Percentiles rank a stretch among this genome's conserved stretches.
Evolutionary conservation across 108 stramenopile genomes (phyloP).

Genomic region (Skeletonema marinoi): DNA sequence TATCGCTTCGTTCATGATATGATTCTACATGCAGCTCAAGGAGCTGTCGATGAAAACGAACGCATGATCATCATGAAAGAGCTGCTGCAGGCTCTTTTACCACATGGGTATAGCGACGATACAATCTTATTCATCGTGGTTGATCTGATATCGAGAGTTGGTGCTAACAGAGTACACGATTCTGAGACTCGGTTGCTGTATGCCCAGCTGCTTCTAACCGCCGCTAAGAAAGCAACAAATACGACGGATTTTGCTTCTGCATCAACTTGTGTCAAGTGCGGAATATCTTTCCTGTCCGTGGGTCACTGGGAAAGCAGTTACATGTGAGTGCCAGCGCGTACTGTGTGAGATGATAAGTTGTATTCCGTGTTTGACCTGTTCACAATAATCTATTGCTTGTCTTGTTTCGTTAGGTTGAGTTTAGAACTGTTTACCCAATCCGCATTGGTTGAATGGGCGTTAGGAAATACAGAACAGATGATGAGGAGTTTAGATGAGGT

Average conservation of each 20-base stretch:
- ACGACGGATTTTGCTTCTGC: slow-evolving; percentile 12
- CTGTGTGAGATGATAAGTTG: too few relatives aligned
- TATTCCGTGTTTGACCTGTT: too few relatives aligned
- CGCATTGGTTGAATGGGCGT: slow-evolving; percentile 4
- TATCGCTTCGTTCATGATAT: slow-evolving; percentile 36
- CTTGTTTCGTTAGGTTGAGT: neutral
- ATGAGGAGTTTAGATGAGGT: slow-evolving; percentile 3
- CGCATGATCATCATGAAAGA: neutral
- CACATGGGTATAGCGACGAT: neutral
- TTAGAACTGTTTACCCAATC: neutral
- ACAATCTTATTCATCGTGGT: neutral
- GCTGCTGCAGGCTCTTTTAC: neutral
- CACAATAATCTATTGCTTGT: too few relatives aligned
- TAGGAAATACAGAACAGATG: slow-evolving; percentile 1
- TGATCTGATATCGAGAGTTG: neutral
- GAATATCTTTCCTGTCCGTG: neutral
- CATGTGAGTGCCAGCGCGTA: neutral
- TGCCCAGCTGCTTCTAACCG: slow-evolving; percentile 4
- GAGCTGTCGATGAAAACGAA: neutral
- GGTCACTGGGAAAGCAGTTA: slow-evolving; percentile 3
- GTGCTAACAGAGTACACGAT: neutral
- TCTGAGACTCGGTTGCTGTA: neutral
- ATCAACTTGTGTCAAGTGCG: neutral
- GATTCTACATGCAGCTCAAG: slow-evolving; percentile 1
- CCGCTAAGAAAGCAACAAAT: neutral